A percentile compares a stretch with the other conserved stretches of the same genome.
Conservation (phyloP, 352 stramenopile genomes). For the Blastocystis sp. region DNA sequence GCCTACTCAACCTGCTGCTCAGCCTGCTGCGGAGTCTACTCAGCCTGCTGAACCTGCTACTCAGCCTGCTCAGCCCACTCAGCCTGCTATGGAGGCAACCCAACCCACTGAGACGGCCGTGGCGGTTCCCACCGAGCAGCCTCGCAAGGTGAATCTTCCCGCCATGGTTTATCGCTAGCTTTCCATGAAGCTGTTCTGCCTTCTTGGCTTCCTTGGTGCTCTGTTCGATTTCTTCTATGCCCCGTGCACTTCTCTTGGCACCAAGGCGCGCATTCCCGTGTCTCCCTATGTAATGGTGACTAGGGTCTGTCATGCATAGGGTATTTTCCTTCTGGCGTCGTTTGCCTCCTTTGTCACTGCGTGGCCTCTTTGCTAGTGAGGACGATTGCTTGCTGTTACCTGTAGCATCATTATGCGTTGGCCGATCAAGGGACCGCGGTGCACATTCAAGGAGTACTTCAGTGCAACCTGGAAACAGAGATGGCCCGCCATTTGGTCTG, state of each 20-base stretch:
- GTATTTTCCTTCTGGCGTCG: slow-evolving; percentile 48
- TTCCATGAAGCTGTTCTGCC: slow-evolving; percentile 41
- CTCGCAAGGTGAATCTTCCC: background rate
- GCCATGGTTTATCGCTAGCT: background rate
- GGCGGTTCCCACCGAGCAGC: background rate
- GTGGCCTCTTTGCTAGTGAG: slow-evolving; percentile 44
- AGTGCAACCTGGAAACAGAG: slow-evolving; percentile 53
- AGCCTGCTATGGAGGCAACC: no score
- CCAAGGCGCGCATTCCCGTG: background rate
- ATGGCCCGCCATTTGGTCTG: slow-evolving; percentile 69
- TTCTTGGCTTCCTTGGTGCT: slow-evolving; percentile 27
- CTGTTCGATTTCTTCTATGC: slow-evolving; percentile 64
- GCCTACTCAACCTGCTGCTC: background rate
- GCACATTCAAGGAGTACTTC: slow-evolving; percentile 61
- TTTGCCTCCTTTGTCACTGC: slow-evolving; percentile 46
- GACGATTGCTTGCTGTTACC: background rate
- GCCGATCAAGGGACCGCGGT: slow-evolving; percentile 33
- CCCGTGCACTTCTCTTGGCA: slow-evolving; percentile 51
- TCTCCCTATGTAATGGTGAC: slow-evolving; percentile 8
- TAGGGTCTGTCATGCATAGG: background rate
- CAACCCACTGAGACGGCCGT: background rate
- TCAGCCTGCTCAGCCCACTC: no score
- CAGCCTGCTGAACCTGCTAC: no score
- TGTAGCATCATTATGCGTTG: slow-evolving; percentile 64
- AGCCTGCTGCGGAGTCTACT: no score